Evolutionary conservation across 2,329 filamentous ascomycete species (phyloP).

Genomic region (Coniochaeta sp.): DNA sequence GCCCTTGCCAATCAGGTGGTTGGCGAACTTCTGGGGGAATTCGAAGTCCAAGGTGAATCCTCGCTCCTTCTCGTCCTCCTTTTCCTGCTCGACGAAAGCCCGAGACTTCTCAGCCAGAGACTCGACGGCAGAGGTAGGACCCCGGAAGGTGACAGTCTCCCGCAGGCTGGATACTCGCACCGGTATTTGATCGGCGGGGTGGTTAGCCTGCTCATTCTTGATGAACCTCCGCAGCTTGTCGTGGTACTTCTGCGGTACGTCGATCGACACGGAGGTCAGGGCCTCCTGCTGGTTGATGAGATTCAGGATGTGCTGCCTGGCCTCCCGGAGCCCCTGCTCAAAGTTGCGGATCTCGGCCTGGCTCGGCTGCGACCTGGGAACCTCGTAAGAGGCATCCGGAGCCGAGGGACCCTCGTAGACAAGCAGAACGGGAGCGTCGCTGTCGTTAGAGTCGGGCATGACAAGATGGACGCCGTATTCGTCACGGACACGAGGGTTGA

Average conservation of each 20-base stretch:
- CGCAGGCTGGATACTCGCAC: conserved; percentile 52
- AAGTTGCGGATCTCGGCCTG: conserved; percentile 44
- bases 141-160: conserved; percentile 64
- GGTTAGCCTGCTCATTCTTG: conserved; percentile 50
- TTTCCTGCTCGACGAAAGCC: conserved; percentile 78
- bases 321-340: conserved; percentile 46
- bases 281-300: conserved; percentile 53
- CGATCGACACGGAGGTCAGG: conserved; percentile 41
- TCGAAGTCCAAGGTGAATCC: conserved; percentile 82
- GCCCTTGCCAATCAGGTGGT: conserved; percentile 68
- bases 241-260: conserved; percentile 56
- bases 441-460: conserved; percentile 56
- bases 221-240: conserved; percentile 57
- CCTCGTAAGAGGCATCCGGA: conserved; percentile 39
- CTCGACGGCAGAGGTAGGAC: conserved; percentile 66
- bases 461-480: conserved; percentile 68
- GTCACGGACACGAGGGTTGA: conserved; percentile 56
- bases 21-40: conserved; percentile 91
- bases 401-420: conserved; percentile 61
- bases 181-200: conserved; percentile 50
- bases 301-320: conserved; percentile 48
- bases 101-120: conserved; percentile 65
- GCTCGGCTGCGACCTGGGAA: conserved; percentile 46
- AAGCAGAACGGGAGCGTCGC: conserved; percentile 57
- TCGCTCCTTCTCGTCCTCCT: conserved; percentile 88